Conservation (phyloP, 345 rosid genomes). For the Eucalyptus leucophloia region DNA sequence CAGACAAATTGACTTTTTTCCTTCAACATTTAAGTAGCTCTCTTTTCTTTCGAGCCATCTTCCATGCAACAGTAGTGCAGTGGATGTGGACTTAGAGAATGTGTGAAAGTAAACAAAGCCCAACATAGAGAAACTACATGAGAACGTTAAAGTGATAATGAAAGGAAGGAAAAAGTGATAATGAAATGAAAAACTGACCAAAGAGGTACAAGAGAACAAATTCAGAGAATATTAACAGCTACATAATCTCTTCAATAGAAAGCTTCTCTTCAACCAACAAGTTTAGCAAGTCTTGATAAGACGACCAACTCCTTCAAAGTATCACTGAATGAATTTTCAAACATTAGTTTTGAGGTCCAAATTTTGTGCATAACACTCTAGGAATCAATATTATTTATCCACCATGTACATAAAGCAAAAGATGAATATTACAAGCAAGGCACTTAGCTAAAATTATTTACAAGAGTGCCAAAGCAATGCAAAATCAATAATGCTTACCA, state of each 20-base stretch:
- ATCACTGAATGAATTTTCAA: neutral
- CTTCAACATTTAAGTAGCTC: too few species aligned
- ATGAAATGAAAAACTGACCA: neutral
- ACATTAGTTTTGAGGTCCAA: neutral
- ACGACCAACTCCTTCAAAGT: neutral
- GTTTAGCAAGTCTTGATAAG: neutral
- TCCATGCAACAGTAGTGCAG: neutral
- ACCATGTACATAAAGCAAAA: neutral
- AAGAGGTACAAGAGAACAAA: neutral
- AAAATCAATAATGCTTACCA: slow-evolving; percentile 37
- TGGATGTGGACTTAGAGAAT: neutral
- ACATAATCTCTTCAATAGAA: neutral
- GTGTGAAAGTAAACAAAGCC: neutral
- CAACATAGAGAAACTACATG: neutral
- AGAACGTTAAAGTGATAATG: neutral
- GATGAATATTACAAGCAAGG: neutral
- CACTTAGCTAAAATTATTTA: neutral
- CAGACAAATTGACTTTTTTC: neutral
- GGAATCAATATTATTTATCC: neutral
- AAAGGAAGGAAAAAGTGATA: neutral
- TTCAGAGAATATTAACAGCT: neutral
- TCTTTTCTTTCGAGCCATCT: neutral
- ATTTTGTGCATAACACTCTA: neutral
- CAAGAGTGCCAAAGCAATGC: neutral
- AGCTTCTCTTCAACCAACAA: neutral